A percentile compares a stretch with the other conserved stretches of the same genome.
Conservation (phyloP, 1,284 basidiomycete genomes). For the Taiwanofungus camphoratus region DNA sequence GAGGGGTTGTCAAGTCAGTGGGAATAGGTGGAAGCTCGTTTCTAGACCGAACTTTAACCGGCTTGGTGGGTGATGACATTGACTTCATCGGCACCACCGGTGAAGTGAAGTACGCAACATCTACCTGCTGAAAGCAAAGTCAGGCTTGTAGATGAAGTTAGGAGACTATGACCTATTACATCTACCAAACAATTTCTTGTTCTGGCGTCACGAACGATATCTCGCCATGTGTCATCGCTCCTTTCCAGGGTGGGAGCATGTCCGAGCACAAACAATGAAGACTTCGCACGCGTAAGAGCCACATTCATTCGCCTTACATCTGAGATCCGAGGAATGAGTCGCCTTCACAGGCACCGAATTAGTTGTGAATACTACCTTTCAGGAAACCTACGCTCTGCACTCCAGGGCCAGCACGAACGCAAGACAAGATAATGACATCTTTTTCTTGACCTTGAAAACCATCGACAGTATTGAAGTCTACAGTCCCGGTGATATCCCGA, state of each 20-base stretch:
- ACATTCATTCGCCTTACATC: slow-evolving; percentile 95
- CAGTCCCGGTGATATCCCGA: slow-evolving; percentile 58
- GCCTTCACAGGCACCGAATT: slow-evolving; percentile 9
- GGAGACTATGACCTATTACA: slow-evolving; percentile 28
- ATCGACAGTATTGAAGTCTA: slow-evolving; percentile 98
- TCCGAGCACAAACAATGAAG: slow-evolving; percentile 91
- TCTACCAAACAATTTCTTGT: slow-evolving; percentile 46
- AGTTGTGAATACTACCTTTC: slow-evolving; percentile 43
- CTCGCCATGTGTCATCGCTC: slow-evolving; percentile 76
- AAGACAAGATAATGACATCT: slow-evolving; percentile 92
- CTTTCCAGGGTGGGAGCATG: slow-evolving; percentile 84
- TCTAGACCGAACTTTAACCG: slow-evolving; percentile 17
- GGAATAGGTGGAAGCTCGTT: slow-evolving; percentile 5
- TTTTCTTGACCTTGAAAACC: slow-evolving; percentile 99
- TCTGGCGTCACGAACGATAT: slow-evolving; percentile 75
- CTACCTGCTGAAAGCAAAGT: slow-evolving; percentile 25
- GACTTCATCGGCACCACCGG: slow-evolving; percentile 11
- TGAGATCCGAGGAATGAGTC: slow-evolving; percentile 20
- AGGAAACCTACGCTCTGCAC: slow-evolving; percentile 84
- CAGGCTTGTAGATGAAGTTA: neutral
- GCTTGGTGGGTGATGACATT: slow-evolving; percentile 9
- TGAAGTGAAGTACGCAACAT: slow-evolving; percentile 34
- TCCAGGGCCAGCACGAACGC: slow-evolving; percentile 86
- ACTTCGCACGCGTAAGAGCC: slow-evolving; percentile 91
- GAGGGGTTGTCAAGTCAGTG: slow-evolving; percentile 14